phyloP scores from a whole-genome alignment of 1,284 basidiomycete species.

The Ustilago lituana region DNA sequence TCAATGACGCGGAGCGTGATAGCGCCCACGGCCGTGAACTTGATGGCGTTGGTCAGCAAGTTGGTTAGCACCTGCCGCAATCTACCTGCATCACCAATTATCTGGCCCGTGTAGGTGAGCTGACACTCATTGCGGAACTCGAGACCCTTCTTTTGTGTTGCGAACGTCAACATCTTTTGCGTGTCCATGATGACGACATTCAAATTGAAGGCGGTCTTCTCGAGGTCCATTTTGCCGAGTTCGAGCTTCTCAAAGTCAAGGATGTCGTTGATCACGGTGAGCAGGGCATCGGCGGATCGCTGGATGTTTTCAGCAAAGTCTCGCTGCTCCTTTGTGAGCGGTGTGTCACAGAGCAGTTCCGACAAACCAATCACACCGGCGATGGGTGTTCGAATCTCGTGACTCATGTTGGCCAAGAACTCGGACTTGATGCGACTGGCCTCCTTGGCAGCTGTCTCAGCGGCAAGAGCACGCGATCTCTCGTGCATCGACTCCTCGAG shows the following conservation, averaged over 20 bases:
- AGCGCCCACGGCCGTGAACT: conserved; percentile 66
- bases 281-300: conserved; percentile 69
- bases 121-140: conserved; percentile 62
- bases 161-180: conserved; percentile 65
- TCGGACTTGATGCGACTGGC: conserved; percentile 70
- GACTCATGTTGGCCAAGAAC: conserved; percentile 68
- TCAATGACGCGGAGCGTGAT: conserved; percentile 64
- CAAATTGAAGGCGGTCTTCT: conserved; percentile 68
- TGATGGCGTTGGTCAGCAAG: conserved; percentile 68
- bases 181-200: conserved; percentile 66
- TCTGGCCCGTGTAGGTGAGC: conserved; percentile 54
- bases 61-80: conserved; percentile 67
- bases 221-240: conserved; percentile 68
- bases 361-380: conserved; percentile 68
- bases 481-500: conserved; percentile 65
- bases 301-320: conserved; percentile 69
- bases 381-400: conserved; percentile 70
- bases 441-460: conserved; percentile 69
- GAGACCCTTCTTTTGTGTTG: conserved; percentile 66
- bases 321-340: conserved; percentile 67
- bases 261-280: conserved; percentile 70
- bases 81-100: conserved; percentile 61
- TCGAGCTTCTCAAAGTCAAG: conserved; percentile 70
- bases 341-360: conserved; percentile 62
- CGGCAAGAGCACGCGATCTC: conserved; percentile 62